Conservation (phyloP, 2,329 filamentous ascomycete species). For the Monosporascus cannonballus region DNA sequence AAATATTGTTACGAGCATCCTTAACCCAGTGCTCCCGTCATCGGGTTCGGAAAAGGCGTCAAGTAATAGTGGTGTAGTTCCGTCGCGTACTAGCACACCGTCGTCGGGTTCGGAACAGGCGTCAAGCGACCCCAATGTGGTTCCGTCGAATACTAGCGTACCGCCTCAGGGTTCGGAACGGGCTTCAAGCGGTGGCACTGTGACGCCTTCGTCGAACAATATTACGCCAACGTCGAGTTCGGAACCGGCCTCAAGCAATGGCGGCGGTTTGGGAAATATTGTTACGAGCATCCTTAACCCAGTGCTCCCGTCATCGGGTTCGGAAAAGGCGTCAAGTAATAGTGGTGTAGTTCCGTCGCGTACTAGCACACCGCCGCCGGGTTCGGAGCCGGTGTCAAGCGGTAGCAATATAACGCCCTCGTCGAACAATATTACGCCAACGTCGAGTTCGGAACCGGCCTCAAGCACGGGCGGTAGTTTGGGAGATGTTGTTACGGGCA, state of each 20-base stretch:
- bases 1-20: conserved; percentile 5
- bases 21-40: neutral
- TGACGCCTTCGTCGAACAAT: neutral
- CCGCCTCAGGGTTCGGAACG: too few relatives aligned
- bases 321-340: neutral
- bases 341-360: too few relatives aligned
- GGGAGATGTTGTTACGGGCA: conserved; percentile 8
- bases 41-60: neutral
- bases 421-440: too few relatives aligned
- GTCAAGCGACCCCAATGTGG: too few relatives aligned
- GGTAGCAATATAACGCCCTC: too few relatives aligned
- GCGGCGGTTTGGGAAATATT: conserved; percentile 10
- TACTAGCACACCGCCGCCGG: too few relatives aligned
- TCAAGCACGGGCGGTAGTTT: conserved; percentile 4
- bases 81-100: neutral
- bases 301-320: neutral
- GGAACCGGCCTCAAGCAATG: neutral
- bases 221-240: neutral
- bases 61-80: neutral
- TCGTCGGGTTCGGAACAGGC: neutral
- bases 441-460: neutral
- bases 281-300: conserved; percentile 1
- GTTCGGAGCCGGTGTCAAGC: too few relatives aligned
- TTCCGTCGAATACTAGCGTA: too few relatives aligned
- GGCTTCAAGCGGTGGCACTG: neutral